Percentiles rank a stretch among this genome's conserved stretches.
Conservation (phyloP, 257 asterid species). For the Petunia secreta region DNA sequence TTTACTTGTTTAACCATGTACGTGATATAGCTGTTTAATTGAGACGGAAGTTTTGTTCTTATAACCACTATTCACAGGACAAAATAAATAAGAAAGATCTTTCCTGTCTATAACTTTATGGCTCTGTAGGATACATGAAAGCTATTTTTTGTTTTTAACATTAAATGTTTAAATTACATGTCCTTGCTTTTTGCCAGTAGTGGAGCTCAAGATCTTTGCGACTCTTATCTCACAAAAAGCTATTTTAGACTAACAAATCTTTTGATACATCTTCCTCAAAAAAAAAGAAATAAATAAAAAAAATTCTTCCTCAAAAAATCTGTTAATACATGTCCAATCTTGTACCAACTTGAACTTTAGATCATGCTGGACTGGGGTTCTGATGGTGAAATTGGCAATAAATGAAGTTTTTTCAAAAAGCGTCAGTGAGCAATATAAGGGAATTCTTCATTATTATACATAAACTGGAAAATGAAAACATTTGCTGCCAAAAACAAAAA, state of each 20-base stretch:
- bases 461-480: not conserved
- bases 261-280: too few species aligned
- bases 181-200: too few species aligned
- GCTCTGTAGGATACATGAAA: not conserved
- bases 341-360: too few species aligned
- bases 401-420: too few species aligned
- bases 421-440: not conserved
- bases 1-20: not conserved
- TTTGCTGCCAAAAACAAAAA: not conserved
- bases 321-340: too few species aligned
- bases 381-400: not conserved
- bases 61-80: not conserved
- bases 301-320: too few species aligned
- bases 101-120: not conserved
- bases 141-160: too few species aligned
- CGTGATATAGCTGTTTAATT: not conserved
- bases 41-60: not conserved
- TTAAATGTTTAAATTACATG: too few species aligned
- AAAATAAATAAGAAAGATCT: not conserved
- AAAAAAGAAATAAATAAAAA: too few species aligned
- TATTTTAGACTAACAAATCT: too few species aligned
- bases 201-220: too few species aligned
- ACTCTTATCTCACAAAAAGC: too few species aligned
- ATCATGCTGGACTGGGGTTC: not conserved
- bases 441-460: not conserved